Conservation (phyloP, 371 early-diverging fungal genomes). For the Lichtheimia corymbifera region DNA sequence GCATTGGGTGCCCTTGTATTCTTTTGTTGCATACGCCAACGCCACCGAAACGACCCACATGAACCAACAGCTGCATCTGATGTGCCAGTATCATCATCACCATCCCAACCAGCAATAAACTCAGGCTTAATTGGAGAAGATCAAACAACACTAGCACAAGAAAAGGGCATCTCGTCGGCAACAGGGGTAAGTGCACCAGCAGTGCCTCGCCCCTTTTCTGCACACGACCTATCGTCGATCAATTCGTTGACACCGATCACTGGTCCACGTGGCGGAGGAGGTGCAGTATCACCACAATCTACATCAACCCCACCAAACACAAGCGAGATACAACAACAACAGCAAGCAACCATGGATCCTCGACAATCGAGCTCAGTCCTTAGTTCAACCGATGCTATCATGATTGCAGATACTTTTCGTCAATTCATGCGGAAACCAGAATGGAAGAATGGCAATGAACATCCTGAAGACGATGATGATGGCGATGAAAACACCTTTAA, state of each 20-base stretch:
- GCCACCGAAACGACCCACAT: conserved; percentile 19
- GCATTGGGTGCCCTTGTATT: conserved; percentile 20
- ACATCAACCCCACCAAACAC: too few species aligned
- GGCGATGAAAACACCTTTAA: conserved; percentile 5
- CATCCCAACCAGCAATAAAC: too few species aligned
- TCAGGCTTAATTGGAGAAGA: conserved; percentile 5
- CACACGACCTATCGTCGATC: conserved; percentile 12
- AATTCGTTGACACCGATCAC: conserved; percentile 14
- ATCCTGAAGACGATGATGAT: conserved; percentile 13
- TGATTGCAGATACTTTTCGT: conserved; percentile 54
- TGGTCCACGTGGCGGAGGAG: too few species aligned
- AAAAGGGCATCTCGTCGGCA: background rate
- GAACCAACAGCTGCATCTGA: too few species aligned
- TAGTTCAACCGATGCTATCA: conserved; percentile 47
- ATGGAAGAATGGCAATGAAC: conserved; percentile 36
- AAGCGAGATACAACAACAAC: too few species aligned
- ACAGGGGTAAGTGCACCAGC: too few species aligned
- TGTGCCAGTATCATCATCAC: too few species aligned
- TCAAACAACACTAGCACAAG: conserved; percentile 7
- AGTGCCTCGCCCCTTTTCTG: too few species aligned
- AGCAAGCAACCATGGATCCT: conserved; percentile 14
- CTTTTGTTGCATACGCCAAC: conserved; percentile 24
- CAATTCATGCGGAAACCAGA: conserved; percentile 54
- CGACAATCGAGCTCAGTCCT: conserved; percentile 40
- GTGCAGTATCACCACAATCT: too few species aligned